These are phyloP conservation scores for Diaporthe aspalathi DNA, from an alignment of 2,329 filamentous ascomycete genomes.

Conservation along the genomic window DNA sequence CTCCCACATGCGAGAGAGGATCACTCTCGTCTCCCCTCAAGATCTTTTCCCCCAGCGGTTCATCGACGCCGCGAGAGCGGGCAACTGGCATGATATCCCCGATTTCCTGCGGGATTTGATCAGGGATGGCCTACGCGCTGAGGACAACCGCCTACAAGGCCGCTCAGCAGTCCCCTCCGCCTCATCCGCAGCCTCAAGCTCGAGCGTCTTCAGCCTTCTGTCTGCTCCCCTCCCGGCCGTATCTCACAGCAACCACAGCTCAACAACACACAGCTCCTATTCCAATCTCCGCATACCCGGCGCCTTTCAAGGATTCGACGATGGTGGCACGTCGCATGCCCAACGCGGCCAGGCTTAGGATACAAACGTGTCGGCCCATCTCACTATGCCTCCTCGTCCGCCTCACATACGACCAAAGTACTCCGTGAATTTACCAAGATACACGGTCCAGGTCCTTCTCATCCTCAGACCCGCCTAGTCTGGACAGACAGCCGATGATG, in stretches of 20 bases:
- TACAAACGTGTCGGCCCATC: neutral
- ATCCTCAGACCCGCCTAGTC: neutral
- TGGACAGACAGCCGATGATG: neutral
- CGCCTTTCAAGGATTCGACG: constrained; percentile 30
- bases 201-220: constrained; percentile 31
- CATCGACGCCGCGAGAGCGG: constrained; percentile 65
- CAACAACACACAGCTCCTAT: constrained; percentile 34
- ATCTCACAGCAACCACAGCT: constrained; percentile 18
- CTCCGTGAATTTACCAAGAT: neutral
- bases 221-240: constrained; percentile 26
- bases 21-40: constrained; percentile 45
- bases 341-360: constrained; percentile 35
- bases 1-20: constrained; percentile 50
- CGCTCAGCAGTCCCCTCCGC: constrained; percentile 37
- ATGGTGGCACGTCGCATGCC: constrained; percentile 31
- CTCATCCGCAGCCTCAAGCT: constrained; percentile 36
- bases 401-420: neutral
- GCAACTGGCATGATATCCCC: constrained; percentile 69
- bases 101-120: constrained; percentile 66
- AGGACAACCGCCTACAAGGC: constrained; percentile 43
- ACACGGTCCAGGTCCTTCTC: neutral
- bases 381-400: constrained; percentile 19
- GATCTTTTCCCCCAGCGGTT: constrained; percentile 62
- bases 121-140: constrained; percentile 57
- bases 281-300: constrained; percentile 33